Percentiles rank a stretch among this genome's conserved stretches.
Conservation (phyloP, 2,329 filamentous ascomycete species). For the Nothomitra cinnamomea region DNA sequence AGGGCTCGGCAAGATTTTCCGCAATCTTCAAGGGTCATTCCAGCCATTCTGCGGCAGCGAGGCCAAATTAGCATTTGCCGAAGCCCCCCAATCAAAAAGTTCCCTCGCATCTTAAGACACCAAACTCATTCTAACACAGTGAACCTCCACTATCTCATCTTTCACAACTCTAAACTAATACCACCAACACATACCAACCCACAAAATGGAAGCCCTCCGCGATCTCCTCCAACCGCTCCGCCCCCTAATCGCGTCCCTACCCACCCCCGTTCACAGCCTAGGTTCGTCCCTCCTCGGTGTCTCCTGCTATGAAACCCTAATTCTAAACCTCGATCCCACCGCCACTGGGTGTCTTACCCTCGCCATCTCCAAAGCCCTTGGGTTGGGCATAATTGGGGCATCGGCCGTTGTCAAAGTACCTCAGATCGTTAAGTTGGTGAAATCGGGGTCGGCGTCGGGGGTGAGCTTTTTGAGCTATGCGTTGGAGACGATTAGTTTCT, state of each 20-base stretch:
- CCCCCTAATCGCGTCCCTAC: constrained; percentile 57
- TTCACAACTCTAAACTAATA: no score
- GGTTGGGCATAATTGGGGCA: constrained; percentile 81
- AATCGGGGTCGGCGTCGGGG: constrained; percentile 63
- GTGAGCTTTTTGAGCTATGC: constrained; percentile 82
- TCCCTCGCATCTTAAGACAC: no score
- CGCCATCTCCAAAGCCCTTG: constrained; percentile 78
- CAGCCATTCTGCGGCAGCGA: no score
- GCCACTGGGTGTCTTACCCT: constrained; percentile 71
- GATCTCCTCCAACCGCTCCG: constrained; percentile 45
- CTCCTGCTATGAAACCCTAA: constrained; percentile 67
- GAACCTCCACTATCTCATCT: no score
- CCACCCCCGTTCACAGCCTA: constrained; percentile 54
- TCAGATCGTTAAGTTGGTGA: constrained; percentile 83
- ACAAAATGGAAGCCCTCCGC: constrained; percentile 42
- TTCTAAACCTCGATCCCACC: constrained; percentile 68
- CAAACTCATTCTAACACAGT: no score
- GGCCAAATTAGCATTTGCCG: no score
- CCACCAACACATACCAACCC: no score
- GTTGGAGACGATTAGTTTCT: constrained; percentile 74
- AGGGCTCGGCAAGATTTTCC: no score
- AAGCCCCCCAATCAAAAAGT: no score
- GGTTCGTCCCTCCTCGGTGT: constrained; percentile 67
- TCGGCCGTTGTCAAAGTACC: constrained; percentile 90
- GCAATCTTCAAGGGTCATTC: no score